These are phyloP conservation scores for Rhizophora mangle DNA, from an alignment of 345 rosid species.

Conservation along the genomic window DNA sequence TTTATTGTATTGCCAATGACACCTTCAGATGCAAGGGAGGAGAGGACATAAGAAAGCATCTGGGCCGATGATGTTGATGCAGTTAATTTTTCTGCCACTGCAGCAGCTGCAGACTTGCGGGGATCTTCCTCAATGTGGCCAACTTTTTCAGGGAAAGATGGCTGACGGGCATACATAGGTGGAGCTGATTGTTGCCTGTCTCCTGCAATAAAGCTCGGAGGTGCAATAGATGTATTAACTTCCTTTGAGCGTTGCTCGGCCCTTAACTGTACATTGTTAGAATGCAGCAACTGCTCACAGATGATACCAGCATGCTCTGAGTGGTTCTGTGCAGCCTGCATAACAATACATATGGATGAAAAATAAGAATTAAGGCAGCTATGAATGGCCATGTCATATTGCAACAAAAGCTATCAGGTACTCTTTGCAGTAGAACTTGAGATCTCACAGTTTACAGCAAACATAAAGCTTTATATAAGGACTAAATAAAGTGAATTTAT, in stretches of 20 bases:
- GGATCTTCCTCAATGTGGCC: constrained; percentile 45
- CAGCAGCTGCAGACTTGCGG: constrained; percentile 79
- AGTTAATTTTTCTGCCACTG: constrained; percentile 78
- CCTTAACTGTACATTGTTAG: constrained; percentile 33
- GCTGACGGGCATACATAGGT: constrained; percentile 52
- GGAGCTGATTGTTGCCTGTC: constrained; percentile 62
- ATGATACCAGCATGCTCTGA: constrained; percentile 49
- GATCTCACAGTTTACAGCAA: background rate
- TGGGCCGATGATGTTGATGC: constrained; percentile 89
- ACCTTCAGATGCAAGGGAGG: constrained; percentile 88
- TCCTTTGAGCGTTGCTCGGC: constrained; percentile 50
- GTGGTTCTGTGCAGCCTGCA: constrained; percentile 50
- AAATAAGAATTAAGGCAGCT: background rate
- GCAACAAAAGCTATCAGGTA: background rate
- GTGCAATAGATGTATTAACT: constrained; percentile 31
- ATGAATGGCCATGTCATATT: background rate
- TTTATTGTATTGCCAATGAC: constrained; percentile 49
- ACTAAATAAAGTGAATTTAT: no score
- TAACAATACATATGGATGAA: background rate
- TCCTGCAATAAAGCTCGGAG: constrained; percentile 42
- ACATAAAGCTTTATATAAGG: no score
- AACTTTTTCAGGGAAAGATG: constrained; percentile 30
- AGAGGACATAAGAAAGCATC: constrained; percentile 91
- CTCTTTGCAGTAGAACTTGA: background rate
- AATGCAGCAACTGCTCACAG: constrained; percentile 45